phyloP scores from a whole-genome alignment of 176 grass and related monocot genomes.

The Aegilops longissima region DNA sequence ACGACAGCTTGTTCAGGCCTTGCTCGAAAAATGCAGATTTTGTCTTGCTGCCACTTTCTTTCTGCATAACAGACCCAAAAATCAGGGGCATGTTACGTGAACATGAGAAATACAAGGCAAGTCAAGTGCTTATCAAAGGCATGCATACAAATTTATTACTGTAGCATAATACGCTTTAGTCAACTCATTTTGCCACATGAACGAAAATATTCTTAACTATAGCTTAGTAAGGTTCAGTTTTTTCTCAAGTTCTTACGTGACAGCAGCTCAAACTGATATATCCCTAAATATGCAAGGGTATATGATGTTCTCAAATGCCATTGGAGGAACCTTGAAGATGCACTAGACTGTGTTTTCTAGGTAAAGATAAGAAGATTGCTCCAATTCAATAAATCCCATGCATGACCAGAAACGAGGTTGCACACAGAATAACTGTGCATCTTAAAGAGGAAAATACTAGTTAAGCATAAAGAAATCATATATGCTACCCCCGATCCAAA shows the following conservation, averaged over 20 bases:
- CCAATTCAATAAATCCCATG: not conserved
- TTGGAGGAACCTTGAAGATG: slow-evolving; percentile 6
- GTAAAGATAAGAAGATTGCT: not conserved
- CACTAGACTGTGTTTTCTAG: not conserved
- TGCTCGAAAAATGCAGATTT: slow-evolving; percentile 81
- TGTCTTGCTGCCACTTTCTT: slow-evolving; percentile 41
- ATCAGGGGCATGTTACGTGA: slow-evolving; percentile 4
- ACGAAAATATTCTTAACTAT: slow-evolving; percentile 24
- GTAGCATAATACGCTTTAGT: not conserved
- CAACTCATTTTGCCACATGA: not conserved
- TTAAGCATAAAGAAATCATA: not conserved
- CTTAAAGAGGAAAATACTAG: slow-evolving; percentile 10
- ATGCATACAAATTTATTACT: not conserved
- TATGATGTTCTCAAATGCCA: not conserved
- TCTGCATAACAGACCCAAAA: slow-evolving; percentile 43
- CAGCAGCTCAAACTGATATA: not conserved
- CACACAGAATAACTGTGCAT: not conserved
- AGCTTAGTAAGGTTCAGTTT: not conserved
- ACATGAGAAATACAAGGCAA: not conserved
- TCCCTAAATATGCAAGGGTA: not conserved
- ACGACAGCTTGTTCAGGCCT: slow-evolving; percentile 70
- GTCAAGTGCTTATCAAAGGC: not conserved
- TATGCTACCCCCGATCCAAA: not conserved
- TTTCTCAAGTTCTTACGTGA: not conserved
- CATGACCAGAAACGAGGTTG: not conserved